Percentiles rank a stretch among this genome's conserved stretches.
Conservation (phyloP, 2,329 filamentous ascomycete genomes). For the Stenocarpella maydis region DNA sequence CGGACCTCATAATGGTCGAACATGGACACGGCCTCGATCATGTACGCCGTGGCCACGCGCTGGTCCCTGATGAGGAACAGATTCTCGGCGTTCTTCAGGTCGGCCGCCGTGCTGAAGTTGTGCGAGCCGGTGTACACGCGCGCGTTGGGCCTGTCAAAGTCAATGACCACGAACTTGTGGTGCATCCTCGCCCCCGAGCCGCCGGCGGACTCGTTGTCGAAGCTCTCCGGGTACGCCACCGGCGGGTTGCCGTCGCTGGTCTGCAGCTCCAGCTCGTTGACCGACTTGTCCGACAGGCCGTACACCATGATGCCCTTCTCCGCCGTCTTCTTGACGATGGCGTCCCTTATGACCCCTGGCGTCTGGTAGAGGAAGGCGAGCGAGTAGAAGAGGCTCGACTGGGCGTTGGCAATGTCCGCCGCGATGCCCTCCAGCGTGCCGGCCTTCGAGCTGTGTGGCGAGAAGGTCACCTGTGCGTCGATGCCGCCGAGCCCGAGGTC, state of each 20-base stretch:
- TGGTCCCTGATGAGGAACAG: constrained; percentile 37
- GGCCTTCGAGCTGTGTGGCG: constrained; percentile 38
- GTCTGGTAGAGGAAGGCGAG: constrained; percentile 40
- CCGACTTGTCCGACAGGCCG: constrained; percentile 38
- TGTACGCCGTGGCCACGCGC: constrained; percentile 38
- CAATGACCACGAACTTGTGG: constrained; percentile 39
- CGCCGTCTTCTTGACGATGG: constrained; percentile 36
- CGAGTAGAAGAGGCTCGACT: constrained; percentile 40
- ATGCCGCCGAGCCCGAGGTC: constrained; percentile 36
- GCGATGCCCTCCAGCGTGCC: constrained; percentile 37
- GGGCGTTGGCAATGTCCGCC: constrained; percentile 47
- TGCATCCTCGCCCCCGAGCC: constrained; percentile 38
- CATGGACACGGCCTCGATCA: constrained; percentile 39
- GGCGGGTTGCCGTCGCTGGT: constrained; percentile 38
- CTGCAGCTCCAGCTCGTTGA: constrained; percentile 36
- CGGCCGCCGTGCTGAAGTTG: constrained; percentile 38
- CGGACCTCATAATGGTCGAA: constrained; percentile 39
- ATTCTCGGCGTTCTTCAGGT: constrained; percentile 38
- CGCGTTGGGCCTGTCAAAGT: constrained; percentile 38
- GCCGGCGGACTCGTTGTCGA: constrained; percentile 37
- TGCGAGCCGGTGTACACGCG: constrained; percentile 39
- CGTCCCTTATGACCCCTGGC: constrained; percentile 43
- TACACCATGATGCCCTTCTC: constrained; percentile 39
- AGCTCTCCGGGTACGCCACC: constrained; percentile 37
- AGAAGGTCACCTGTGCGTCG: constrained; percentile 39